These are phyloP conservation scores for Schwanniomyces vanrijiae DNA, from an alignment of 805 yeast species.

Conservation along the genomic window DNA sequence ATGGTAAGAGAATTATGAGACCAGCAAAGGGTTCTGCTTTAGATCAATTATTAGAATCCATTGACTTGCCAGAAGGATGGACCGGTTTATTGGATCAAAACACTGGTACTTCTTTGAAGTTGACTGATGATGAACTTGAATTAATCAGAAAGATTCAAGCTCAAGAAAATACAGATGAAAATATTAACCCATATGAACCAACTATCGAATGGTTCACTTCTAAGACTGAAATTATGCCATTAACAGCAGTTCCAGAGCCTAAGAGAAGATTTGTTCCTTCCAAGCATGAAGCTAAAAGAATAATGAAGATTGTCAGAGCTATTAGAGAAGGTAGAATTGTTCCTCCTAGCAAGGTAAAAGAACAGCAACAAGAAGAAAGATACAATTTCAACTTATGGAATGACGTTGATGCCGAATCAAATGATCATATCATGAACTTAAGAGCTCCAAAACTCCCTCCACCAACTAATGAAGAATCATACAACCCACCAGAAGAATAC, in stretches of 20 bases:
- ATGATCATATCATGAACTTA: slow-evolving; percentile 84
- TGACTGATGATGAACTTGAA: slow-evolving; percentile 85
- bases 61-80: slow-evolving; percentile 98
- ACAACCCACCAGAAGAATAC: slow-evolving; percentile 97
- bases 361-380: slow-evolving; percentile 50
- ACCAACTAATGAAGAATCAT: slow-evolving; percentile 94
- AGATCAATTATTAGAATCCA: slow-evolving; percentile 83
- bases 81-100: slow-evolving; percentile 90
- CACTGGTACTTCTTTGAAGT: slow-evolving; percentile 82
- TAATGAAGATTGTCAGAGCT: slow-evolving; percentile 95
- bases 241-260: slow-evolving; percentile 94
- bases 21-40: slow-evolving; percentile 97
- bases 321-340: slow-evolving; percentile 94
- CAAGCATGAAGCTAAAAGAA: slow-evolving; percentile 91
- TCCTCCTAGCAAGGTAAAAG: slow-evolving; percentile 62
- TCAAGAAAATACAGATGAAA: slow-evolving; percentile 80
- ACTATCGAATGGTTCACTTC: slow-evolving; percentile 94
- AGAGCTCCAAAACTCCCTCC: slow-evolving; percentile 96
- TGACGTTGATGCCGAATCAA: slow-evolving; percentile 46
- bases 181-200: slow-evolving; percentile 87
- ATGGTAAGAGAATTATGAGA: slow-evolving; percentile 97
- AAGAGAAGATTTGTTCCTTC: slow-evolving; percentile 96
- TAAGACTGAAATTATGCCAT: slow-evolving; percentile 82
- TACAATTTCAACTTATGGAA: slow-evolving; percentile 82
- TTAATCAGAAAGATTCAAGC: slow-evolving; percentile 81